Base-by-base conservation (phyloP, 352 stramenopile species). In the Globisporangium cylindrosporum region DNA sequence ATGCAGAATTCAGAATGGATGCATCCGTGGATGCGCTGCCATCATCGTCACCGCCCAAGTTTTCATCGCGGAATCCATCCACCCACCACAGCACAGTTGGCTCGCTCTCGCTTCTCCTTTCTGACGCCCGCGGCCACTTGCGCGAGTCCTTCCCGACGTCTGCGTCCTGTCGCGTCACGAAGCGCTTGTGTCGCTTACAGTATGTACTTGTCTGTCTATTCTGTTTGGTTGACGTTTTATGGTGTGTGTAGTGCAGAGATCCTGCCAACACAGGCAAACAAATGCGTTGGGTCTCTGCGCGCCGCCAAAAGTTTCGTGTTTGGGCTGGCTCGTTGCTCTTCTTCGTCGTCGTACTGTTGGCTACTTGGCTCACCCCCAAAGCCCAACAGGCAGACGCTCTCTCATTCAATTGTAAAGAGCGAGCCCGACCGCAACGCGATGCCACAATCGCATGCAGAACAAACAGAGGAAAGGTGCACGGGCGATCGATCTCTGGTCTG, bases 401-500 rank as follows among this genome's bases (percentile, higher is more conserved):
- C n/a, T 4, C 22, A 55, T 29, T 36, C 24, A 27, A 22, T 38
- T 25, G 10, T 9, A 32, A n/a, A n/a, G 53, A 58, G 53, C 10
- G 53, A 58, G 24, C 24, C 1, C 6, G 10, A 38, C 3, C 25
- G 53, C 24, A 58, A n/a, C 25, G 53, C 24, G 36, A 48, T 48
- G 38, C 38, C 12, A 48, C 38, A 48, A 48, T 48, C 53, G 25
- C 53, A 38, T 34, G 53, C 20, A 29, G 10, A 58, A 14, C 32
- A 38, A 58, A 14, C 32, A 38, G 32, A 38, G 32, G 32, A 38
- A 38, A 58, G 25, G 14, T 58, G 51, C 51, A 57, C 53, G 4
- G 24, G 53, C 49, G 49, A 29, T 56, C 49, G 49, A 29, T 56
- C 53, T 58, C 51, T 58, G 25, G 25, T 58, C 51, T 57, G 51